phyloP scores from a whole-genome alignment of 148 eudicot genomes.

The Polygonum aviculare region DNA sequence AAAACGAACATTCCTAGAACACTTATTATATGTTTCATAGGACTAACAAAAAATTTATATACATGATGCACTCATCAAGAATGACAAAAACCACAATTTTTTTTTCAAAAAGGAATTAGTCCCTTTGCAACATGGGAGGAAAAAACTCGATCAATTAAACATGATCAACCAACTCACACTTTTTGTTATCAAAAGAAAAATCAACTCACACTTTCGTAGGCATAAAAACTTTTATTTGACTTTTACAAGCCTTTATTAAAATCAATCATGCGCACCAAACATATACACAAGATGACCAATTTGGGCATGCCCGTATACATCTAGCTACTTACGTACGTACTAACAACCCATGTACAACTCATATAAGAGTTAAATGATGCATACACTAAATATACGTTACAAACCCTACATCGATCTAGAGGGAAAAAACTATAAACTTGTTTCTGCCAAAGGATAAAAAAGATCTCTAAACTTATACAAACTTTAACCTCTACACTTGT shows the following conservation, averaged over 20 bases:
- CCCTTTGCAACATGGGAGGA: no score
- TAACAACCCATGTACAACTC: neutral
- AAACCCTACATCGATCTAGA: no score
- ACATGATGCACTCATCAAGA: no score
- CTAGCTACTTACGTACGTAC: neutral
- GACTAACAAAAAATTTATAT: neutral
- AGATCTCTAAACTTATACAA: neutral
- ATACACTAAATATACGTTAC: no score
- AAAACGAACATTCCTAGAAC: no score
- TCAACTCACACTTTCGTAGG: neutral
- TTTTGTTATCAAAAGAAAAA: no score
- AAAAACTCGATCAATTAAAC: no score
- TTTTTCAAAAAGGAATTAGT: no score
- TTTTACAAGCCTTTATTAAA: neutral
- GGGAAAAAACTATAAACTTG: neutral
- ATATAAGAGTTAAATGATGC: neutral
- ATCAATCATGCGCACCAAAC: neutral
- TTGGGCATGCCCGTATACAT: neutral
- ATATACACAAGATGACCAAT: no score
- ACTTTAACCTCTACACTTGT: neutral
- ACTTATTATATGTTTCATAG: neutral
- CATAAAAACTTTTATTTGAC: no score
- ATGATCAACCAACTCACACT: no score
- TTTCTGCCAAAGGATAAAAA: no score
- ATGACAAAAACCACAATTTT: neutral